Base-by-base conservation (phyloP, 169 alveolate species). In the Plasmodium coatneyi region DNA sequence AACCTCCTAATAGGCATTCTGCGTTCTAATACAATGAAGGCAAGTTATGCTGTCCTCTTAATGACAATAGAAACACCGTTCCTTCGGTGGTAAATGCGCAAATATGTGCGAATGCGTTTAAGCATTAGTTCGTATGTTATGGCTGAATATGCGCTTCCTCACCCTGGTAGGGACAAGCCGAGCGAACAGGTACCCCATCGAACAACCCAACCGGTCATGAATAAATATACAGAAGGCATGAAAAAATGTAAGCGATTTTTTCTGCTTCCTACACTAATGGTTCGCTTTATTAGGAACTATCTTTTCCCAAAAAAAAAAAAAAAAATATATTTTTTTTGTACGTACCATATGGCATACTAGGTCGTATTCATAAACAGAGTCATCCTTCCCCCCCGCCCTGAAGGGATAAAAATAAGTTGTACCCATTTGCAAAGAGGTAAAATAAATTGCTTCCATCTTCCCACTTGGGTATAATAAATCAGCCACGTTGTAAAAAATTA, bases 401-500 rank as follows among this genome's bases (percentile, higher is more conserved):
- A 49, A 49, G 25, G 60, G 60, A 3, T 49, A 16, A 16, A 49
- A 49, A 6, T 12, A 14, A 49, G 22, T 49, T 49, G 6, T 16
- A 22, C 39, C 76, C 34, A 66, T 66, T 66, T 19, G 76, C 14
- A 66, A 66, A 22, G n/a, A 66, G 36, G 36, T 7, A 66, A 5
- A 0, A 25, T 5, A 66, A 9, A 66, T n/a, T n/a, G n/a, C n/a
- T n/a, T 1, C 19, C 5, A 2, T 66, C 41, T 0, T 66, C n/a
- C 36, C 36, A 66, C n/a, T 66, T 0, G 76, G n/a, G 41, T 9
- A n/a, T 14, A 66, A 66, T 22, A 66, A 66, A 66, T 66, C 5
- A 66, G 5, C 16, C 41, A 84, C n/a, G 72, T 74, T 84, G 66
- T 84, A 72, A 81, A 81, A 81, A 79, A 36, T 10, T 14, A 39